These are phyloP conservation scores for Picocystis salinarum DNA, from an alignment of 139 green algal species.

Conservation along the genomic window DNA sequence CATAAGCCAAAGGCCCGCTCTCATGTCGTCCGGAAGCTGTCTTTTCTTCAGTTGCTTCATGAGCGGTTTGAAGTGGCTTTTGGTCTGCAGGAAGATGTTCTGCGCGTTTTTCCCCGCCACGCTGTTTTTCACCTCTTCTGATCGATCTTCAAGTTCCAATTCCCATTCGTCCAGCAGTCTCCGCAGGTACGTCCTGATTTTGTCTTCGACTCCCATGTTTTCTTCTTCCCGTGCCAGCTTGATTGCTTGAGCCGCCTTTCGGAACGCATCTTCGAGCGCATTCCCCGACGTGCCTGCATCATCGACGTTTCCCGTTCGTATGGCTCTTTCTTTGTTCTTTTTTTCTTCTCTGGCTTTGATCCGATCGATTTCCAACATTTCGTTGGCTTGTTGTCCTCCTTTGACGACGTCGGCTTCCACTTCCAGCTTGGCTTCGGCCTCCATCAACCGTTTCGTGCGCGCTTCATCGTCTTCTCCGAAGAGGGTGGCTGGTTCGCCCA, in stretches of 20 bases:
- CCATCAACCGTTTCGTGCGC: neutral
- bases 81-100: slow-evolving; percentile 47
- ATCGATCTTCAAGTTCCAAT: slow-evolving; percentile 57
- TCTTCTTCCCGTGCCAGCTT: neutral
- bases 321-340: too few species aligned
- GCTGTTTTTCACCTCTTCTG: slow-evolving; percentile 20
- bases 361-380: neutral
- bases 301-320: slow-evolving; percentile 13
- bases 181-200: slow-evolving; percentile 5
- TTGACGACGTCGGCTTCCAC: slow-evolving; percentile 1
- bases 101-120: slow-evolving; percentile 10
- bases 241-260: neutral
- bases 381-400: slow-evolving; percentile 4
- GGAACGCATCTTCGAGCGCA: slow-evolving; percentile 3
- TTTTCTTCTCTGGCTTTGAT: neutral
- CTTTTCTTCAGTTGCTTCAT: slow-evolving; percentile 26
- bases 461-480: slow-evolving; percentile 60
- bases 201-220: slow-evolving; percentile 2
- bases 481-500: slow-evolving; percentile 71
- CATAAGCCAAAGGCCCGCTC: slow-evolving; percentile 17
- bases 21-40: slow-evolving; percentile 34
- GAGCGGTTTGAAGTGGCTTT: slow-evolving; percentile 67
- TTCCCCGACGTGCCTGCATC: slow-evolving; percentile 13
- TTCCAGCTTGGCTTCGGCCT: neutral
- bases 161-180: slow-evolving; percentile 59